phyloP scores from a whole-genome alignment of 345 rosid species.

The Eucalyptus caleyi region DNA sequence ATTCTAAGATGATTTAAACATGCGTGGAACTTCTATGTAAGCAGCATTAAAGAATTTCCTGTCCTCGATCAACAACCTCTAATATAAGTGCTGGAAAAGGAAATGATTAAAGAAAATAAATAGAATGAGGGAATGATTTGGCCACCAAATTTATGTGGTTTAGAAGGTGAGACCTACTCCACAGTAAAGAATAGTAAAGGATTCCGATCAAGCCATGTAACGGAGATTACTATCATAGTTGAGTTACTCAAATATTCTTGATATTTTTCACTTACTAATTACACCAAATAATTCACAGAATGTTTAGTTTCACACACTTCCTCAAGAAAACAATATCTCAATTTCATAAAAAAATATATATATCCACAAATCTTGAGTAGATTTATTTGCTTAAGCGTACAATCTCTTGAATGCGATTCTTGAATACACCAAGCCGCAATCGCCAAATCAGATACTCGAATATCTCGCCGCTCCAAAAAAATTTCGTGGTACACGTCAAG shows the following conservation, averaged over 20 bases:
- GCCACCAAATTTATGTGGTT: no score
- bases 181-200: neutral
- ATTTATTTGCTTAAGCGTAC: neutral
- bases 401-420: neutral
- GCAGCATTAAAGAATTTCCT: neutral
- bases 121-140: no score
- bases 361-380: neutral
- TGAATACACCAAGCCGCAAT: neutral
- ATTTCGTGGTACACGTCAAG: neutral
- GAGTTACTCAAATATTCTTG: accelerated
- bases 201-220: neutral
- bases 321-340: neutral
- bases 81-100: no score
- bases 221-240: neutral
- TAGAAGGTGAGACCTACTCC: neutral
- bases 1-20: neutral
- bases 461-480: no score
- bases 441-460: no score
- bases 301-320: neutral
- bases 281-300: neutral
- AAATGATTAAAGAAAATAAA: no score
- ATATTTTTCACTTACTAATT: neutral
- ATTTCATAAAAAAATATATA: no score
- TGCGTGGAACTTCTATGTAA: neutral
- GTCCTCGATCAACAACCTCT: no score